Evolutionary conservation across 192 early-diverging fungal species (phyloP).

Genomic region (Chytriomyces sp.): DNA sequence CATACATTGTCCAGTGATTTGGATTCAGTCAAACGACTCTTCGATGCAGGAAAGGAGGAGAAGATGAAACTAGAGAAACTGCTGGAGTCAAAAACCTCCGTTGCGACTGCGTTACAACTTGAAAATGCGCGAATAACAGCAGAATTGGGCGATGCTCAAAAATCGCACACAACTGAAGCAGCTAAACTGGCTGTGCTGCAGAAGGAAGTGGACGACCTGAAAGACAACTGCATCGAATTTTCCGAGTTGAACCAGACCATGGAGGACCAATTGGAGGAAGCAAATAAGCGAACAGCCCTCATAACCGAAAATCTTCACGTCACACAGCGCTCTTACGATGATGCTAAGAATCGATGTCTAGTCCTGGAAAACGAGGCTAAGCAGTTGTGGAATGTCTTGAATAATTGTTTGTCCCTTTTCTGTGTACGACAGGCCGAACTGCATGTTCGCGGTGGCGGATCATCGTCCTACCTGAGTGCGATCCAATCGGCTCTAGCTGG

Average conservation of each 20-base stretch:
- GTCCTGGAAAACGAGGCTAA: not conserved
- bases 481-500: not conserved
- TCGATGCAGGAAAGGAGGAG: no score
- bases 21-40: no score
- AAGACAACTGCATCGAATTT: slow-evolving; percentile 29
- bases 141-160: not conserved
- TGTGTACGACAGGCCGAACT: not conserved
- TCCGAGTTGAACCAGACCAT: slow-evolving; percentile 14
- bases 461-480: not conserved
- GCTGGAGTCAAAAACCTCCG: not conserved
- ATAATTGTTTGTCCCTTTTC: not conserved
- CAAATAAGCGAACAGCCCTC: not conserved
- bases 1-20: no score
- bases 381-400: not conserved
- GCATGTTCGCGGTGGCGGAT: not conserved
- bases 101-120: not conserved
- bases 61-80: not conserved
- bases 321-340: not conserved
- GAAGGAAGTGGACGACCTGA: slow-evolving; percentile 11
- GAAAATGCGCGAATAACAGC: slow-evolving; percentile 9
- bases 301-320: not conserved
- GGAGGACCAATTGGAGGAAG: slow-evolving; percentile 12
- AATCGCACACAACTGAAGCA: not conserved
- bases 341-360: not conserved
- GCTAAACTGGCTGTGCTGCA: not conserved